Percentiles rank a stretch among this genome's conserved stretches.
phyloP scores from a whole-genome alignment of 2,329 filamentous ascomycete species.

The Colletotrichum sp. region DNA sequence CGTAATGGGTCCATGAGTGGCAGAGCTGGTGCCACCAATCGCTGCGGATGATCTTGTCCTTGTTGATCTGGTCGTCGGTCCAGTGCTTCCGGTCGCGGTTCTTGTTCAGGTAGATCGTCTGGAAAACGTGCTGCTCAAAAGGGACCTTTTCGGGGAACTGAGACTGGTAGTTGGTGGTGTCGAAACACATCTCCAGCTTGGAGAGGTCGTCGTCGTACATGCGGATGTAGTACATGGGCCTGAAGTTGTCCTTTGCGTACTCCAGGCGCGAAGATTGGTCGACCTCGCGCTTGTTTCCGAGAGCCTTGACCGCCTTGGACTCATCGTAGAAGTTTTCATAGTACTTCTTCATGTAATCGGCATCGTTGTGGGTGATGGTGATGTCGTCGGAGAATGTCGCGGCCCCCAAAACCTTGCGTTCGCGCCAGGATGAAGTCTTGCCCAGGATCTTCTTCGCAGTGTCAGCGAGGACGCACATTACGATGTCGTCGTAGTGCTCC shows the following conservation, averaged over 20 bases:
- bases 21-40: conserved; percentile 70
- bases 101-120: conserved; percentile 63
- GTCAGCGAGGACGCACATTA: conserved; percentile 66
- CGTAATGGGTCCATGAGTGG: conserved; percentile 63
- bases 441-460: conserved; percentile 63
- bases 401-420: conserved; percentile 68
- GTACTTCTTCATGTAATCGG: conserved; percentile 67
- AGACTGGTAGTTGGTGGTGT: conserved; percentile 73
- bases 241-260: conserved; percentile 52
- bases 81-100: conserved; percentile 57
- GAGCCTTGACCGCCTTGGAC: conserved; percentile 44
- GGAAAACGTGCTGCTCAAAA: conserved; percentile 37
- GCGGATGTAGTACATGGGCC: conserved; percentile 68
- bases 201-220: conserved; percentile 56
- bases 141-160: conserved; percentile 60
- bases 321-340: conserved; percentile 64
- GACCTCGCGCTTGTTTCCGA: conserved; percentile 32
- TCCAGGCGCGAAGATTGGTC: conserved; percentile 45
- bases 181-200: conserved; percentile 71
- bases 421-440: conserved; percentile 58
- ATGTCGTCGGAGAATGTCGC: conserved; percentile 71
- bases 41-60: conserved; percentile 58
- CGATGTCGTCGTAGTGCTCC: conserved; percentile 66
- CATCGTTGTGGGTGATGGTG: conserved; percentile 68
- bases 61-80: conserved; percentile 57